Conservation (phyloP, 306 rosid genomes). For the Cicer judaicum region DNA sequence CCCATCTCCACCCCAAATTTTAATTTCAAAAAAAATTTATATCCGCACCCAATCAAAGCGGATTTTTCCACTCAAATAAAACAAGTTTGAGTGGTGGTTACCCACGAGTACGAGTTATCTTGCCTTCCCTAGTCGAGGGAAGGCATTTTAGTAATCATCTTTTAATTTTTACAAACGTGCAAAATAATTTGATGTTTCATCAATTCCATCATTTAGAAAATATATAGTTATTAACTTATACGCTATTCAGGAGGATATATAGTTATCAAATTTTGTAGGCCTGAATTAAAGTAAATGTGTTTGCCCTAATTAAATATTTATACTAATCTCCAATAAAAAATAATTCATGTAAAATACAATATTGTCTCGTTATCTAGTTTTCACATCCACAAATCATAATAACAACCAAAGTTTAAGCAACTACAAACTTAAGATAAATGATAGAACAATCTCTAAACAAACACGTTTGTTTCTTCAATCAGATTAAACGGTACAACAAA, state of each 20-base stretch:
- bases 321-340: not conserved
- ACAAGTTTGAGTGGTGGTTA: too few relatives aligned
- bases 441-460: conserved; percentile 30
- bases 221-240: not conserved
- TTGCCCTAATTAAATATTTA: not conserved
- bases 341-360: not conserved
- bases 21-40: too few relatives aligned
- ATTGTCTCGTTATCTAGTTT: not conserved
- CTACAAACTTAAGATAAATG: conserved; percentile 12
- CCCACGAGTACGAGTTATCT: too few relatives aligned
- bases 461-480: conserved; percentile 24
- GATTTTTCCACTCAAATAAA: too few relatives aligned
- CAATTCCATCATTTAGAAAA: not conserved
- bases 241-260: not conserved
- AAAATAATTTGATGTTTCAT: not conserved
- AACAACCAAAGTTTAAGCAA: not conserved
- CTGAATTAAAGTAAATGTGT: not conserved
- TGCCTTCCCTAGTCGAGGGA: too few relatives aligned
- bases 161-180: too few relatives aligned
- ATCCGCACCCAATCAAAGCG: too few relatives aligned
- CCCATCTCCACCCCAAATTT: too few relatives aligned
- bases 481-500: conserved; percentile 33
- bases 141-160: too few relatives aligned
- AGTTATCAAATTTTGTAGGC: not conserved
- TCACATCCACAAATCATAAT: not conserved